Percentiles rank a stretch among this genome's conserved stretches.
Evolutionary conservation across 306 rosid genomes (phyloP).

Genomic region (Vigna unguiculata): DNA sequence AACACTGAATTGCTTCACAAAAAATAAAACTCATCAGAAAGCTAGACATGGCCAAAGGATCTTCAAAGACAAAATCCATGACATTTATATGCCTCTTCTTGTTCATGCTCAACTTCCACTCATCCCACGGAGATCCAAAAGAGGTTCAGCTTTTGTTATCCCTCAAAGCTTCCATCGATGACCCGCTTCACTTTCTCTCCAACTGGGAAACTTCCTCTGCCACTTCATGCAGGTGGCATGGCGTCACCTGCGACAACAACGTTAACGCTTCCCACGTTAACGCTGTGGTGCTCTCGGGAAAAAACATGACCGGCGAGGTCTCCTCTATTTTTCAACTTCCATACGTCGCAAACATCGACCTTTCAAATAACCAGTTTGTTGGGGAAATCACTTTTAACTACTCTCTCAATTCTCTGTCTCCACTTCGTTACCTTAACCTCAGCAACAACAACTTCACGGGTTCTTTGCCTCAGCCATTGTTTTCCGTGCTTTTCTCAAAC

Average conservation of each 20-base stretch:
- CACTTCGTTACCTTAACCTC: slow-evolving; percentile 71
- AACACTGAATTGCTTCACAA: slow-evolving; percentile 42
- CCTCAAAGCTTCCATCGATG: slow-evolving; percentile 74
- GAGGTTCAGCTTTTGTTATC: slow-evolving; percentile 69
- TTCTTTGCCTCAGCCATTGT: slow-evolving; percentile 57
- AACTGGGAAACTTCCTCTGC: slow-evolving; percentile 62
- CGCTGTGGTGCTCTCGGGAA: slow-evolving; percentile 59
- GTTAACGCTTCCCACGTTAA: slow-evolving; percentile 49
- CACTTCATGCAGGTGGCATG: slow-evolving; percentile 68
- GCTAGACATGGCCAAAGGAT: slow-evolving; percentile 62
- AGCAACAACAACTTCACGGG: slow-evolving; percentile 90
- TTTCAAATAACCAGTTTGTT: slow-evolving; percentile 73
- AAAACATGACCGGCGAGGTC: slow-evolving; percentile 69
- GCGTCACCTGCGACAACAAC: slow-evolving; percentile 62
- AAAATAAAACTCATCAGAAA: slow-evolving; percentile 15
- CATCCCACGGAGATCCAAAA: slow-evolving; percentile 49
- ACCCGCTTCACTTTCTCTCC: slow-evolving; percentile 72
- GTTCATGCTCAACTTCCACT: slow-evolving; percentile 45
- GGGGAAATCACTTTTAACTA: slow-evolving; percentile 50
- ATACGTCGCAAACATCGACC: slow-evolving; percentile 60
- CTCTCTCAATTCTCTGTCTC: slow-evolving; percentile 34
- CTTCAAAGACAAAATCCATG: slow-evolving; percentile 38
- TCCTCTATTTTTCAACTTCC: slow-evolving; percentile 63
- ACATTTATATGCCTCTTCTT: slow-evolving; percentile 47
- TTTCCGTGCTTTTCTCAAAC: slow-evolving; percentile 47